A percentile compares a stretch with the other conserved stretches of the same genome.
Conservation (phyloP, 2,329 filamentous ascomycete genomes). For the Lojkania enalia region DNA sequence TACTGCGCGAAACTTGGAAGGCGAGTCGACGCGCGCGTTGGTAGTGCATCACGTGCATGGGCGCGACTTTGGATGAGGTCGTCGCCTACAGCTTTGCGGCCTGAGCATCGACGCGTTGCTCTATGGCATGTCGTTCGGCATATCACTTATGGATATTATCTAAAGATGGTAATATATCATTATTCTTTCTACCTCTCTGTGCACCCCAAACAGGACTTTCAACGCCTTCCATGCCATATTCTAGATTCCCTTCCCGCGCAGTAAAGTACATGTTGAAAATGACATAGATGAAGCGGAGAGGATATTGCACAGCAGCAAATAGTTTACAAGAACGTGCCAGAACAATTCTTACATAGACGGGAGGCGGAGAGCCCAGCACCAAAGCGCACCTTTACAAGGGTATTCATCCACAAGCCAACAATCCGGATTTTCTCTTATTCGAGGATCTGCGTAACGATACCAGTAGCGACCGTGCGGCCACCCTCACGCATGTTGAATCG, state of each 20-base stretch:
- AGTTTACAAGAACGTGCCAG: conserved; percentile 1
- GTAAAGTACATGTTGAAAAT: conserved; percentile 6
- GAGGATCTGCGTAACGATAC: conserved; percentile 44
- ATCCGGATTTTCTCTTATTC: conserved; percentile 25
- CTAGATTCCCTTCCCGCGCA: neutral
- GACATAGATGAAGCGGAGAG: conserved; percentile 5
- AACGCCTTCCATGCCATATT: neutral
- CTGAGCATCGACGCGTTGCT: too few species aligned
- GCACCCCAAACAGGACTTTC: neutral
- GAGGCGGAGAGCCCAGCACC: neutral
- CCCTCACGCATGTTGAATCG: conserved; percentile 99
- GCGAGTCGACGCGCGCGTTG: neutral
- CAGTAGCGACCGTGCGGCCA: conserved; percentile 62
- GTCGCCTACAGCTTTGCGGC: too few species aligned
- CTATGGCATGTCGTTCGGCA: too few species aligned
- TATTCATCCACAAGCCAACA: neutral
- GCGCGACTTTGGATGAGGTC: too few species aligned
- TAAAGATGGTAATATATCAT: too few species aligned
- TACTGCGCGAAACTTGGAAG: neutral
- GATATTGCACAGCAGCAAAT: conserved; percentile 1
- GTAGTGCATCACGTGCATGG: too few species aligned
- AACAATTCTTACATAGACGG: neutral
- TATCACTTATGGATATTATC: too few species aligned
- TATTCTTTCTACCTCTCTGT: too few species aligned
- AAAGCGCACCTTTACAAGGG: neutral